Evolutionary conservation across 495 filamentous ascomycete genomes (phyloP).

Genomic region (Neurospora sp.): DNA sequence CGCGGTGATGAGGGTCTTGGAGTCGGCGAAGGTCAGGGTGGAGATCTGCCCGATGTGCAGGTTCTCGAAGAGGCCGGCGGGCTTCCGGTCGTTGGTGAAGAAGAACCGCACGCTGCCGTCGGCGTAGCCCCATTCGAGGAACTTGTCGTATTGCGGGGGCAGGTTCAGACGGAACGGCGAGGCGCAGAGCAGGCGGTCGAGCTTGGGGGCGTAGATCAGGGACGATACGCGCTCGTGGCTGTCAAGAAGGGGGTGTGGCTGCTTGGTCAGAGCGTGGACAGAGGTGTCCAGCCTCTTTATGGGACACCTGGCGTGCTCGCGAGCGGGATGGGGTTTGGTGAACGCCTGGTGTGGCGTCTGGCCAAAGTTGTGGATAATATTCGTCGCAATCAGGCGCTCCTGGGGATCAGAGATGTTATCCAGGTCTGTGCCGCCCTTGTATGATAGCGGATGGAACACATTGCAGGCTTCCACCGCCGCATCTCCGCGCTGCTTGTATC

Average conservation of each 20-base stretch:
- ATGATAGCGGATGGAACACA: slow-evolving; percentile 91
- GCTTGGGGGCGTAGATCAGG: slow-evolving; percentile 65
- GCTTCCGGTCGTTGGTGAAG: slow-evolving; percentile 46
- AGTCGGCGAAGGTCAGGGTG: slow-evolving; percentile 73
- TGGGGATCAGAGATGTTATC: slow-evolving; percentile 83
- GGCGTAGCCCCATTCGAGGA: slow-evolving; percentile 91
- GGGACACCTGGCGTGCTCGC: slow-evolving; percentile 55
- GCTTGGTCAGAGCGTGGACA: slow-evolving; percentile 63
- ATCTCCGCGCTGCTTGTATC: slow-evolving; percentile 88
- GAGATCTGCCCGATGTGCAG: slow-evolving; percentile 83
- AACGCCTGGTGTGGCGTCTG: slow-evolving; percentile 96
- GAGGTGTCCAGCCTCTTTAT: slow-evolving; percentile 64
- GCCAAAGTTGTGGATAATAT: slow-evolving; percentile 97
- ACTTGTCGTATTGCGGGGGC: slow-evolving; percentile 78
- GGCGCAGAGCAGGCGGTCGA: slow-evolving; percentile 78
- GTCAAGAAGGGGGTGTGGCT: slow-evolving; percentile 76
- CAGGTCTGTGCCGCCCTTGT: slow-evolving; percentile 85
- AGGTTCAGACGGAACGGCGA: slow-evolving; percentile 75
- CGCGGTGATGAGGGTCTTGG: slow-evolving; percentile 78
- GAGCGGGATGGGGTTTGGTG: slow-evolving; percentile 60
- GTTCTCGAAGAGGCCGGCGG: slow-evolving; percentile 81
- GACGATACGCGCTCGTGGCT: slow-evolving; percentile 70
- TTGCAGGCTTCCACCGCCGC: slow-evolving; percentile 86
- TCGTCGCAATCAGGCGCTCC: slow-evolving; percentile 76
- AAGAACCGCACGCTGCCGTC: slow-evolving; percentile 91